Evolutionary conservation across 129 eudicot species (phyloP).

Genomic region (Flaveria linearis): DNA sequence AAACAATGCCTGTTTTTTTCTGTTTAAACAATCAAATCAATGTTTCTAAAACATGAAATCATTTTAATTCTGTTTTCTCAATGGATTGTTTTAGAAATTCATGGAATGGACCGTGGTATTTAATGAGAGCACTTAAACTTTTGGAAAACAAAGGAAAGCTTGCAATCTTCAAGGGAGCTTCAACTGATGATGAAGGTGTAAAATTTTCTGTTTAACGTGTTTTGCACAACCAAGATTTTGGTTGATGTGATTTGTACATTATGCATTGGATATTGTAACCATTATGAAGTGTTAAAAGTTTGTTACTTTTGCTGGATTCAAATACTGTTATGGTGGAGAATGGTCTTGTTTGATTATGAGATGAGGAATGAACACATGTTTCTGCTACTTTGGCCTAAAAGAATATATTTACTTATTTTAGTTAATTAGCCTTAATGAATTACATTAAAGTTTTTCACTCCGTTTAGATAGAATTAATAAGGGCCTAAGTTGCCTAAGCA

Average conservation of each 20-base stretch:
- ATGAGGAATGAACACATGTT: neutral
- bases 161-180: slow-evolving; percentile 81
- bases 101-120: slow-evolving; percentile 86
- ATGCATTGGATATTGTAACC: slow-evolving; percentile 15
- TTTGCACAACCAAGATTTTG: slow-evolving; percentile 8
- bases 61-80: neutral
- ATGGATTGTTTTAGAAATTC: slow-evolving; percentile 55
- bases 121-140: slow-evolving; percentile 81
- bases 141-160: slow-evolving; percentile 90
- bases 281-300: slow-evolving; percentile 11
- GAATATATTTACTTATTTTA: neutral
- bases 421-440: neutral
- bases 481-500: too few relatives aligned
- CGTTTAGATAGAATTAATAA: too few relatives aligned
- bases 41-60: slow-evolving; percentile 1
- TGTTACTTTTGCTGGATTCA: neutral
- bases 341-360: neutral
- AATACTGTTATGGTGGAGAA: neutral
- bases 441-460: too few relatives aligned
- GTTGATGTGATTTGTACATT: slow-evolving; percentile 22
- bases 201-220: slow-evolving; percentile 51
- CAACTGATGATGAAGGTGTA: slow-evolving; percentile 86
- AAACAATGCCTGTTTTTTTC: slow-evolving; percentile 14
- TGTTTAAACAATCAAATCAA: slow-evolving; percentile 1
- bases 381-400: neutral